phyloP scores from a whole-genome alignment of 768 basidiomycete genomes.

The Cystobasidium onofrii region DNA sequence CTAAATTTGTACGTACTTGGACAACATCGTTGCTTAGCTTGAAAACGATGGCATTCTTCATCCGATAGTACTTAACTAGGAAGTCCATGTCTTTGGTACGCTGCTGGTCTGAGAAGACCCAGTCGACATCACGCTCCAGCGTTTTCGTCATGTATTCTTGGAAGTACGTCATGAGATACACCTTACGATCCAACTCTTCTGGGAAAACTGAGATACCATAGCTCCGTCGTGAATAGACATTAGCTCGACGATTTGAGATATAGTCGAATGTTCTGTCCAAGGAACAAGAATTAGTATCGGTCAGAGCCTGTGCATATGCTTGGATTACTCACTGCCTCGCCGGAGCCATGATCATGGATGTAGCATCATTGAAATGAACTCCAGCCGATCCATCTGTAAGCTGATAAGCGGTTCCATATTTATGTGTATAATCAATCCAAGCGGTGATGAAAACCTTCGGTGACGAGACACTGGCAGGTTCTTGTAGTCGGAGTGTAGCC shows the following conservation, averaged over 20 bases:
- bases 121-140: conserved; percentile 74
- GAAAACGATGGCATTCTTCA: conserved; percentile 96
- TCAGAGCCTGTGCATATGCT: too few species aligned
- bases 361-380: conserved; percentile 94
- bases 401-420: conserved; percentile 99
- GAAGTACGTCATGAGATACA: conserved; percentile 86
- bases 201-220: conserved; percentile 53
- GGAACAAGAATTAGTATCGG: neutral
- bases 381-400: conserved; percentile 90
- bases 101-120: conserved; percentile 63
- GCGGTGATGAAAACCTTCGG: conserved; percentile 77
- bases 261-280: conserved; percentile 75
- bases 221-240: conserved; percentile 63
- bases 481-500: neutral
- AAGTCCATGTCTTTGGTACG: conserved; percentile 82
- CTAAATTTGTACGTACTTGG: conserved; percentile 57
- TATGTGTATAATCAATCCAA: conserved; percentile 99
- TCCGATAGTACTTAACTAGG: conserved; percentile 86
- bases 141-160: conserved; percentile 89
- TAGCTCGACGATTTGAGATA: conserved; percentile 59
- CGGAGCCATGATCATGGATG: conserved; percentile 71
- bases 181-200: conserved; percentile 76
- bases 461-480: conserved; percentile 8
- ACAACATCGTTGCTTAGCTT: conserved; percentile 88
- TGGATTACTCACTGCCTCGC: conserved; percentile 69